A percentile compares a stretch with the other conserved stretches of the same genome.
phyloP scores from a whole-genome alignment of 2,329 filamentous ascomycete species.

The Coniella vitis region DNA sequence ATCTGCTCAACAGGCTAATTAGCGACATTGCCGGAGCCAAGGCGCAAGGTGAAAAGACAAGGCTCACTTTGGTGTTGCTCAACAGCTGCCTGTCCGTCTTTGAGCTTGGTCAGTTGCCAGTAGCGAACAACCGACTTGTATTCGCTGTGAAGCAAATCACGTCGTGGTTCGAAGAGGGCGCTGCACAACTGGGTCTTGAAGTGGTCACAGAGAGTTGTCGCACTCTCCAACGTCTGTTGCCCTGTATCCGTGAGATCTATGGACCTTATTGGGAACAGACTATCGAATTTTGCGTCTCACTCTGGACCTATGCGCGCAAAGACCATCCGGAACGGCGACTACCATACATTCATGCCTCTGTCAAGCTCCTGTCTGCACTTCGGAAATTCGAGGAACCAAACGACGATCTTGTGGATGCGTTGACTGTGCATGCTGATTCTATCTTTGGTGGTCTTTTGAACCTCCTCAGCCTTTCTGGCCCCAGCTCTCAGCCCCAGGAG shows the following conservation, averaged over 20 bases:
- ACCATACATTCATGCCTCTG: conserved; percentile 62
- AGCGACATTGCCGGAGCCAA: conserved; percentile 51
- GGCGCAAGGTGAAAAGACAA: conserved; percentile 35
- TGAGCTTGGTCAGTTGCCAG: conserved; percentile 44
- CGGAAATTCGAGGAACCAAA: conserved; percentile 65
- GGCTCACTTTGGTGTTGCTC: conserved; percentile 45
- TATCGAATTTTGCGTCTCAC: conserved; percentile 49
- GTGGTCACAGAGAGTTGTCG: conserved; percentile 48
- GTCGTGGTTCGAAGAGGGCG: conserved; percentile 52
- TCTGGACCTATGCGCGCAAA: conserved; percentile 46
- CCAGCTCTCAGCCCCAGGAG: conserved; percentile 56
- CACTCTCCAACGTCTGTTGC: conserved; percentile 56
- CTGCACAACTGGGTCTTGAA: conserved; percentile 34
- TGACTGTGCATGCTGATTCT: conserved; percentile 51
- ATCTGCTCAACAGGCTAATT: conserved; percentile 52
- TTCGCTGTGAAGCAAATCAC: conserved; percentile 77
- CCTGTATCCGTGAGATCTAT: conserved; percentile 73
- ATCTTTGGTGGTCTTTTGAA: conserved; percentile 54
- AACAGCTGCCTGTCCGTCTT: conserved; percentile 48
- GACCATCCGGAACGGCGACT: conserved; percentile 41
- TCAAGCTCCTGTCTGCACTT: conserved; percentile 62
- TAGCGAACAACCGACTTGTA: conserved; percentile 63
- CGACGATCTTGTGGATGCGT: conserved; percentile 75
- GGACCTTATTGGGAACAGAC: conserved; percentile 76
- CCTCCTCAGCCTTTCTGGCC: conserved; percentile 50